phyloP scores from a whole-genome alignment of 495 filamentous ascomycete species.

The Chlorociboria aeruginascens region DNA sequence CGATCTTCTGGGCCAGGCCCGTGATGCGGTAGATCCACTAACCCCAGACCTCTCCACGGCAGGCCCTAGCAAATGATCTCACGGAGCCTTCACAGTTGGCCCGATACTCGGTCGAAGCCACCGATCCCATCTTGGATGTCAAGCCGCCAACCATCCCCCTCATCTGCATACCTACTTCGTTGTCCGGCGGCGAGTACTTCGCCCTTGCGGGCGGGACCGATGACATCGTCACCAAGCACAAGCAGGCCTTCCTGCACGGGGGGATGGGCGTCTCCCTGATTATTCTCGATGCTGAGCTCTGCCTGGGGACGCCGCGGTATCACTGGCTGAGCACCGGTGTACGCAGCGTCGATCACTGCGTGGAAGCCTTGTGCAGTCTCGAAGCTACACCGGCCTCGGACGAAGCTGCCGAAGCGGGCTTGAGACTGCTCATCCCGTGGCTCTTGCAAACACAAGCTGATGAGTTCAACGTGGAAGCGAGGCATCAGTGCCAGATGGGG shows the following conservation, averaged over 20 bases:
- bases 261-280: conserved; percentile 35
- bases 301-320: conserved; percentile 36
- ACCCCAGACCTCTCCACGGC: neutral
- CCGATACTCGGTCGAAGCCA: neutral
- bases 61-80: neutral
- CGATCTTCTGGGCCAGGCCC: neutral
- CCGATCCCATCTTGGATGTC: neutral
- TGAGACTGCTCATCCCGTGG: conserved; percentile 37
- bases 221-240: conserved; percentile 32
- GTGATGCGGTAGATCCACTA: no score
- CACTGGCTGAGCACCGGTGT: conserved; percentile 49
- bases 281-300: conserved; percentile 43
- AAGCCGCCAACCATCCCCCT: conserved; percentile 36
- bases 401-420: conserved; percentile 28
- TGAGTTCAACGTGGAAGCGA: conserved; percentile 27
- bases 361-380: conserved; percentile 42
- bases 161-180: conserved; percentile 44
- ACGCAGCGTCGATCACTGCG: conserved; percentile 48
- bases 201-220: conserved; percentile 43
- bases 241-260: conserved; percentile 36
- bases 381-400: conserved; percentile 30
- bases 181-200: conserved; percentile 50
- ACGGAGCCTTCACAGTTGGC: neutral
- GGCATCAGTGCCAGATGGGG: conserved; percentile 40
- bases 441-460: conserved; percentile 37